phyloP scores from a whole-genome alignment of 2,329 filamentous ascomycete genomes.

The Rhynchosporium agropyri region DNA sequence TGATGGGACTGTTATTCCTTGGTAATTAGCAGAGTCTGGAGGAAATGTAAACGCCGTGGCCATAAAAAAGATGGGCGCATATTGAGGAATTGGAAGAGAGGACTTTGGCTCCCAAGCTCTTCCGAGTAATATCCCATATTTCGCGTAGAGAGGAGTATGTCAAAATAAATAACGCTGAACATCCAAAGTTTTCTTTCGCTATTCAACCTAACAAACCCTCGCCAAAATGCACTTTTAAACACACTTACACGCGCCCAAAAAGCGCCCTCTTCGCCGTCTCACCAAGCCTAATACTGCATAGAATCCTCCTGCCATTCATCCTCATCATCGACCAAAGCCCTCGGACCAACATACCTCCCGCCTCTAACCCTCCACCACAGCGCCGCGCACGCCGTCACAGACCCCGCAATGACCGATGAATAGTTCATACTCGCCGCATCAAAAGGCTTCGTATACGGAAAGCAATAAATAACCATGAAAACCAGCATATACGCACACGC shows the following conservation, averaged over 20 bases:
- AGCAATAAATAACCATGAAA: slow-evolving; percentile 67
- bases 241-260: not conserved
- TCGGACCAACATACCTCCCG: slow-evolving; percentile 36
- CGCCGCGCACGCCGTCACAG: slow-evolving; percentile 45
- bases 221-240: not conserved
- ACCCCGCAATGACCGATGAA: slow-evolving; percentile 49
- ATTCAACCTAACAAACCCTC: not conserved
- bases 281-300: not conserved
- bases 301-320: not conserved
- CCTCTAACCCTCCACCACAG: slow-evolving; percentile 48
- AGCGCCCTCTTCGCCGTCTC: not conserved
- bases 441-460: slow-evolving; percentile 53
- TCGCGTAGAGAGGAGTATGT: no score
- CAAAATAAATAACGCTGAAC: no score
- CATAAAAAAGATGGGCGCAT: not conserved
- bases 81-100: not conserved
- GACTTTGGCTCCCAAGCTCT: no score
- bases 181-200: not conserved
- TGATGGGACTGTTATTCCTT: slow-evolving; percentile 33
- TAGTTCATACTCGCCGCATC: slow-evolving; percentile 57
- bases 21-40: slow-evolving; percentile 23
- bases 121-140: no score
- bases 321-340: slow-evolving; percentile 22
- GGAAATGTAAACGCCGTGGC: not conserved
- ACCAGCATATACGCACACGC: slow-evolving; percentile 60